A percentile compares a stretch with the other conserved stretches of the same genome.
Conservation (phyloP, 306 rosid genomes). For the Quercus bicolor region DNA sequence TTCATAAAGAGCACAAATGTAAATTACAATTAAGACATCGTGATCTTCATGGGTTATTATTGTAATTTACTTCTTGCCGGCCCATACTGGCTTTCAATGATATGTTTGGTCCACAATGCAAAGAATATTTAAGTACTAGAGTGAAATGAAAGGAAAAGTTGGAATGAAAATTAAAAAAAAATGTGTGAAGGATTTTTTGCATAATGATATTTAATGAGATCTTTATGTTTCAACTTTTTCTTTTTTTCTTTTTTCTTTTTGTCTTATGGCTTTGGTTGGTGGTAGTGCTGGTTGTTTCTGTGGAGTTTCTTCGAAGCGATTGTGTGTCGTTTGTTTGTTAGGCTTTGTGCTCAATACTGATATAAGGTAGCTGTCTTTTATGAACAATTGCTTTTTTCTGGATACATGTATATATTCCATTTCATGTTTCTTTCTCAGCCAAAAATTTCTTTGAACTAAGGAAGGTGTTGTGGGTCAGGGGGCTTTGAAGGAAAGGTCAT, state of each 20-base stretch:
- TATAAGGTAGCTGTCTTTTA: slow-evolving; percentile 35
- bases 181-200: slow-evolving; percentile 21
- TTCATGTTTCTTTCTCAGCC: slow-evolving; percentile 44
- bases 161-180: slow-evolving; percentile 1
- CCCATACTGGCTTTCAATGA: slow-evolving; percentile 21
- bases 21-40: not conserved
- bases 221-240: slow-evolving; percentile 25
- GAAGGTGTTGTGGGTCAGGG: slow-evolving; percentile 66
- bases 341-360: slow-evolving; percentile 45
- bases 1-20: not conserved
- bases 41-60: slow-evolving; percentile 18
- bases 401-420: slow-evolving; percentile 36
- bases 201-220: slow-evolving; percentile 25
- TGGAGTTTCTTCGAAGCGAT: slow-evolving; percentile 85
- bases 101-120: slow-evolving; percentile 19
- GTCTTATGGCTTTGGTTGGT: slow-evolving; percentile 62
- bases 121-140: slow-evolving; percentile 19
- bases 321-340: slow-evolving; percentile 62
- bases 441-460: slow-evolving; percentile 35
- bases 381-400: slow-evolving; percentile 15
- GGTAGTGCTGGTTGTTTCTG: slow-evolving; percentile 86
- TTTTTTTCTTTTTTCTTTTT: not conserved
- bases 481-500: slow-evolving; percentile 29
- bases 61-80: slow-evolving; percentile 28
- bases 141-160: slow-evolving; percentile 44